Conservation (phyloP, 768 basidiomycete species). For the Amanita rimosa region DNA sequence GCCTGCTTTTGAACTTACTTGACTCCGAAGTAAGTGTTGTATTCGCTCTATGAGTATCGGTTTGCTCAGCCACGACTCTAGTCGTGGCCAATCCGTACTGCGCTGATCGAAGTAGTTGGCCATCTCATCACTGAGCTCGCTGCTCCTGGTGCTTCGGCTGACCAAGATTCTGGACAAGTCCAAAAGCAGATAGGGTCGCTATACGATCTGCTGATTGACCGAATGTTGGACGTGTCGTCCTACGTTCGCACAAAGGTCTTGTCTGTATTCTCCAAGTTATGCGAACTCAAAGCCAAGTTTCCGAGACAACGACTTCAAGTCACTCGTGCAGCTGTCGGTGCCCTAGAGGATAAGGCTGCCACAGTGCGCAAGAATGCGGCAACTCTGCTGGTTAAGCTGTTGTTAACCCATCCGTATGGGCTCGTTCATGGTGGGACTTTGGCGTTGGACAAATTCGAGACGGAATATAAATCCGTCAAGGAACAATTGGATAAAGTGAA, state of each 20-base stretch:
- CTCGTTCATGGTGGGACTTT: conserved; percentile 75
- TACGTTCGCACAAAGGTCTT: conserved; percentile 91
- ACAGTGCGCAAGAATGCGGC: conserved; percentile 82
- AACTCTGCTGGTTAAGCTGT: conserved; percentile 58
- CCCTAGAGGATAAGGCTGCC: conserved; percentile 84
- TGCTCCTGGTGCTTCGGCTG: conserved; percentile 32
- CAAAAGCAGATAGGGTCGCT: conserved; percentile 72
- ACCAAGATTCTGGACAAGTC: conserved; percentile 32
- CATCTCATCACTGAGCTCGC: conserved; percentile 77
- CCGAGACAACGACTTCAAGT: conserved; percentile 76
- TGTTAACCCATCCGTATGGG: conserved; percentile 85
- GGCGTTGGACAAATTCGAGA: conserved; percentile 61
- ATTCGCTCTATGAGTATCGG: not conserved
- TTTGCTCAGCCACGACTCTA: conserved; percentile 17
- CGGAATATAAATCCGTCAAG: conserved; percentile 50
- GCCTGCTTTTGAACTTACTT: conserved; percentile 70
- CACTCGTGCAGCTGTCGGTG: conserved; percentile 63
- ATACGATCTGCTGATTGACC: conserved; percentile 76
- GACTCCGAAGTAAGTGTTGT: conserved; percentile 69
- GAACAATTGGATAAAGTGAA: conserved; percentile 66
- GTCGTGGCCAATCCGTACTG: conserved; percentile 96
- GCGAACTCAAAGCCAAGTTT: conserved; percentile 68
- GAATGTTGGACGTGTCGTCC: conserved; percentile 79
- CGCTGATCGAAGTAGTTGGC: conserved; percentile 85
- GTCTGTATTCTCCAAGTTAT: conserved; percentile 60